phyloP scores from a whole-genome alignment of 306 rosid species.

The Quercus rubra region DNA sequence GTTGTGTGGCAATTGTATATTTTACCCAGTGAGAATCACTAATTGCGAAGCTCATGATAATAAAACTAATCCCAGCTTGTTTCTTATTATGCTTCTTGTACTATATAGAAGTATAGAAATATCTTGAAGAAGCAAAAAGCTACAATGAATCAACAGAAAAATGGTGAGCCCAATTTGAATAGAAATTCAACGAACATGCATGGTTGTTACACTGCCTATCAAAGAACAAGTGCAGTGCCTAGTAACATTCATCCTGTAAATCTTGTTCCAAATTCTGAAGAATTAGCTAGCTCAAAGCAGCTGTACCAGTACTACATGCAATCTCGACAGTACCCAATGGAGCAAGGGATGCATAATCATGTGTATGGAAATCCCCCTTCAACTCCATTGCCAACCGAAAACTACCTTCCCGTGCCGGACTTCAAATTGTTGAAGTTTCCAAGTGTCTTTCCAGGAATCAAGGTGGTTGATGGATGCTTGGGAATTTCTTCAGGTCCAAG shows the following conservation, averaged over 20 bases:
- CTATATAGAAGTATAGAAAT: slow-evolving; percentile 18
- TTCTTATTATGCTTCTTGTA: not conserved
- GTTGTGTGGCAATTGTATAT: too few relatives aligned
- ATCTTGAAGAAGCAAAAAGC: not conserved
- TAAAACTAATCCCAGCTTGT: not conserved
- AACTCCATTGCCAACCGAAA: not conserved
- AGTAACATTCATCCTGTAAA: not conserved
- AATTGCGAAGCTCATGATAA: too few relatives aligned
- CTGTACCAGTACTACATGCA: not conserved
- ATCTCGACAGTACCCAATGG: not conserved
- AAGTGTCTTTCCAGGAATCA: not conserved
- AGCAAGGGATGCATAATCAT: not conserved
- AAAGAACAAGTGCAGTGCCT: not conserved
- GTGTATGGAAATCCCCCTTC: not conserved
- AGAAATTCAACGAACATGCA: not conserved
- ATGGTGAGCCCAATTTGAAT: not conserved
- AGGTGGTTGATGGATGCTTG: not conserved
- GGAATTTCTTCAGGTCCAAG: not conserved
- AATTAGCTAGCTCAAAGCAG: not conserved
- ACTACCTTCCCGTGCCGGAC: not conserved
- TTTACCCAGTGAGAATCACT: not conserved
- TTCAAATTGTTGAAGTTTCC: not conserved
- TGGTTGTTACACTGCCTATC: not conserved
- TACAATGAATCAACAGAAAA: not conserved
- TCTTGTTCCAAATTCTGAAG: not conserved